Percentiles rank a stretch among this genome's conserved stretches.
phyloP scores from a whole-genome alignment of 31 red algal species.

The Asparagopsis taxiformis region DNA sequence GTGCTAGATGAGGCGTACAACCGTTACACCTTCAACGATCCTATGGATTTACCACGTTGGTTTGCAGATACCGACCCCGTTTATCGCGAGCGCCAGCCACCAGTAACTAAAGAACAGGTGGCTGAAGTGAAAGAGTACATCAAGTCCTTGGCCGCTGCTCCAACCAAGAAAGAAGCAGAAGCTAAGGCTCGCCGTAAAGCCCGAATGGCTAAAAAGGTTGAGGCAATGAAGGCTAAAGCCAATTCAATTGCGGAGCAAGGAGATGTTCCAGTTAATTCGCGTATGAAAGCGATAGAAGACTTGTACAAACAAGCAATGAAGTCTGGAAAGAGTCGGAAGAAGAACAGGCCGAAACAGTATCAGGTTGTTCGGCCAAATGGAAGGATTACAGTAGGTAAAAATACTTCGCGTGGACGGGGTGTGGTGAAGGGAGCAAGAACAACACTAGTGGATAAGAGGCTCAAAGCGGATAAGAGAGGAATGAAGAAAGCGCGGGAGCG shows the following conservation, averaged over 20 bases:
- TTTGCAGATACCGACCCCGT: slow-evolving; percentile 89
- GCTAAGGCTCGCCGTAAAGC: slow-evolving; percentile 68
- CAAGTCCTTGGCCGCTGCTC: slow-evolving; percentile 64
- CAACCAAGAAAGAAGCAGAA: slow-evolving; percentile 88
- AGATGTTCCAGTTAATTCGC: slow-evolving; percentile 62
- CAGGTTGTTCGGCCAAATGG: slow-evolving; percentile 68
- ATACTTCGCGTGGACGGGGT: slow-evolving; percentile 35
- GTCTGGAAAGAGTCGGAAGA: slow-evolving; percentile 52
- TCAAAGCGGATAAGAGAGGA: slow-evolving; percentile 88
- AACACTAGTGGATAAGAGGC: slow-evolving; percentile 83
- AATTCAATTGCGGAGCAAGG: slow-evolving; percentile 80
- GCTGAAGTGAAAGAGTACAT: slow-evolving; percentile 77
- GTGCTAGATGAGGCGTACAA: slow-evolving; percentile 89
- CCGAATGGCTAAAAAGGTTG: slow-evolving; percentile 53
- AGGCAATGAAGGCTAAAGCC: slow-evolving; percentile 75
- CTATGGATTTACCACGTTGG: slow-evolving; percentile 81
- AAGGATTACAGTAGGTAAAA: slow-evolving; percentile 56
- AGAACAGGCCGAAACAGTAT: slow-evolving; percentile 79
- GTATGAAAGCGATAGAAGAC: slow-evolving; percentile 85
- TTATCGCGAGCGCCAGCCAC: slow-evolving; percentile 54
- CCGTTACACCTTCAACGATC: slow-evolving; percentile 91
- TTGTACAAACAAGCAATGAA: slow-evolving; percentile 72
- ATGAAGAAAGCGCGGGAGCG: slow-evolving; percentile 54
- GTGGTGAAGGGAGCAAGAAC: slow-evolving; percentile 38
- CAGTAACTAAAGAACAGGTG: slow-evolving; percentile 77